Evolutionary conservation across 2,329 filamentous ascomycete genomes (phyloP).

Genomic region (Alternaria gansuensis): DNA sequence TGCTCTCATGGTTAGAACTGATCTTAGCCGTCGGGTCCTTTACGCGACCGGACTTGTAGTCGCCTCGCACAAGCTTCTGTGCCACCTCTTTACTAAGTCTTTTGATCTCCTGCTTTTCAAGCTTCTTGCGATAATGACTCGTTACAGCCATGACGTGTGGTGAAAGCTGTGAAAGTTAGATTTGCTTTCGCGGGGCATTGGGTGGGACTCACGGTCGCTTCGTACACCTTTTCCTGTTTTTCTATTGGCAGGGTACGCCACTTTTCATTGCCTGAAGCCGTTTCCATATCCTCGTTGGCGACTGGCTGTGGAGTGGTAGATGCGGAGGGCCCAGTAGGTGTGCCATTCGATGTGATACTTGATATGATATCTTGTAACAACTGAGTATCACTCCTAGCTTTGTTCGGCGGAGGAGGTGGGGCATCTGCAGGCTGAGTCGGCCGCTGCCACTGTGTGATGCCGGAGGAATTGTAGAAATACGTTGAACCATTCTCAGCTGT

Average conservation of each 20-base stretch:
- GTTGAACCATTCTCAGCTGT: conserved; percentile 71
- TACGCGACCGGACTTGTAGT: conserved; percentile 90
- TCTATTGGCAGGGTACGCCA: conserved; percentile 76
- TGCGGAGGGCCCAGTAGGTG: conserved; percentile 62
- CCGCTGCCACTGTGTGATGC: conserved; percentile 81
- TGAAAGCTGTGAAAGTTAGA: conserved; percentile 68
- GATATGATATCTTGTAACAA: conserved; percentile 78
- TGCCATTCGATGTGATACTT: conserved; percentile 76
- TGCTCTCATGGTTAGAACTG: conserved; percentile 78
- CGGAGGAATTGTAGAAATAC: conserved; percentile 83
- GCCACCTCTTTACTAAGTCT: conserved; percentile 73
- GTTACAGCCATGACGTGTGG: conserved; percentile 86
- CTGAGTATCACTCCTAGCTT: conserved; percentile 75
- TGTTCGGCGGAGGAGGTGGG: conserved; percentile 66
- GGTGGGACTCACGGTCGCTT: conserved; percentile 77
- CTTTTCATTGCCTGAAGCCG: conserved; percentile 65
- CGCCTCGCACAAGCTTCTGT: conserved; percentile 89
- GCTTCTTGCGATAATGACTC: conserved; percentile 85
- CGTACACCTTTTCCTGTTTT: conserved; percentile 94
- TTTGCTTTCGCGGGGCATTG: background rate
- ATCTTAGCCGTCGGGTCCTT: conserved; percentile 77
- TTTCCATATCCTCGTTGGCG: conserved; percentile 64
- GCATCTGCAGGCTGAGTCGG: conserved; percentile 73
- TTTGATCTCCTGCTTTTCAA: conserved; percentile 80
- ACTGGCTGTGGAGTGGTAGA: conserved; percentile 72